Evolutionary conservation across 1,284 basidiomycete species (phyloP).

Genomic region (Chalciporus sp.): DNA sequence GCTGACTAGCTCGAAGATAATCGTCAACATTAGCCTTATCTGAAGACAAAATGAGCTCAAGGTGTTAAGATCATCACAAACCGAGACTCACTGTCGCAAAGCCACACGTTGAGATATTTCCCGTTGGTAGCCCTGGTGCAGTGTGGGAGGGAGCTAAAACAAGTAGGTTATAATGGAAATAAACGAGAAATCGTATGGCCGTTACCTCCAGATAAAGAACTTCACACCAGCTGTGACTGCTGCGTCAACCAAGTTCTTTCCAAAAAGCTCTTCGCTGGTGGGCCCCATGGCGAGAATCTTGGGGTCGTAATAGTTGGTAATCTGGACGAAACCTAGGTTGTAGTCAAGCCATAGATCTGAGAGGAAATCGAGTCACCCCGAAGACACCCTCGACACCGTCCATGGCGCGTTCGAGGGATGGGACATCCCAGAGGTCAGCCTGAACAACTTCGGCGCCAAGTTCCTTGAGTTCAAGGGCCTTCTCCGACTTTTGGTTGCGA

Average conservation of each 20-base stretch:
- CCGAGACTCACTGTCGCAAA: conserved; percentile 24
- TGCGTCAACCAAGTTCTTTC: conserved; percentile 44
- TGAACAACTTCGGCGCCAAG: conserved; percentile 38
- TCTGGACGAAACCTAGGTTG: conserved; percentile 5
- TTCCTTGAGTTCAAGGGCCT: conserved; percentile 26
- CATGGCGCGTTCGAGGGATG: conserved; percentile 35
- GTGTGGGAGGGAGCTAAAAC: conserved; percentile 31
- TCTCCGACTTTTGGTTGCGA: conserved; percentile 32
- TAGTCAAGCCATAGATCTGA: no score
- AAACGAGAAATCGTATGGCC: no score
- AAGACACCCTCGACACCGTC: conserved; percentile 41
- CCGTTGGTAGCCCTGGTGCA: conserved; percentile 25
- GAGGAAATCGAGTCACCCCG: conserved; percentile 24
- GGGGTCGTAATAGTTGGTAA: conserved; percentile 28
- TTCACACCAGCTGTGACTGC: conserved; percentile 29
- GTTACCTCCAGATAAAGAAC: conserved; percentile 35
- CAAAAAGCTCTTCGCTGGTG: conserved; percentile 34
- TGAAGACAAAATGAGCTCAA: no score
- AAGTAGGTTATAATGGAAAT: background rate
- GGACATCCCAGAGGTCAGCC: conserved; percentile 34
- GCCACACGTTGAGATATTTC: conserved; percentile 24
- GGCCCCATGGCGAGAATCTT: conserved; percentile 22
- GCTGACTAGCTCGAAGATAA: background rate
- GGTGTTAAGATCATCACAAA: no score
- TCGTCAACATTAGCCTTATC: no score